Base-by-base conservation (phyloP, 2,329 filamentous ascomycete species). In the Ophiostoma quercus region DNA sequence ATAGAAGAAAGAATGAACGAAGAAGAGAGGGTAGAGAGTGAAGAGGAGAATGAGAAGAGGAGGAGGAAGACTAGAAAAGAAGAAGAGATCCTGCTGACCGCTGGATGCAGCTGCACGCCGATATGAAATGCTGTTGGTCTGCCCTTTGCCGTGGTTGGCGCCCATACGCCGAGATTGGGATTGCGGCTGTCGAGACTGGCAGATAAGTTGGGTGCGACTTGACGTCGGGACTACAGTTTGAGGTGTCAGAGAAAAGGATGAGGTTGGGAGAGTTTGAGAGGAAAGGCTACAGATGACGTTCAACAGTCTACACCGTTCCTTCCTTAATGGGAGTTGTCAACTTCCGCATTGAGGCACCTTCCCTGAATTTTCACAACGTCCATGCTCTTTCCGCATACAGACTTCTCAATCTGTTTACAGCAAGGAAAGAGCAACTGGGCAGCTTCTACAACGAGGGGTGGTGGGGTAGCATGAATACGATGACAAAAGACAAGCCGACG, bases 91-190 rank as follows among this genome's bases (percentile, higher is more conserved):
- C 25, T 22, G 51, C 51, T 57, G 51, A 57, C 51, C 51, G 51
- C 51, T 57, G 51, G 22, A 57, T 57, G 51, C 51, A 57, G 22
- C 51, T 57, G 51, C n/a, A 57, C 51, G n/a, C 51, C n/a, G 51
- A 25, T 22, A 57, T 57, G 51, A 25, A 9, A 57, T 57, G 19
- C 22, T 57, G 51, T 57, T 57, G 51, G 51, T 22, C 2, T 43
- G 11, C 3, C 41, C 12, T 43, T 43, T 43, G 41, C 43, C 19
- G 16, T 47, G 43, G 16, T 19, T 47, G 43, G 43, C 43, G 43
- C 43, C 25, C 51, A 25, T 25, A 57, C 51, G 51, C 51, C n/a
- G 22, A 57, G 22, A 57, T 57, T 25, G 22, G 25, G 22, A 57
- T 57, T 25, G 51, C 16, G 51, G 51, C 51, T 57, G 22, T 57